Base-by-base conservation (phyloP, 2,329 filamentous ascomycete species). In the Scytalidium lignicola region DNA sequence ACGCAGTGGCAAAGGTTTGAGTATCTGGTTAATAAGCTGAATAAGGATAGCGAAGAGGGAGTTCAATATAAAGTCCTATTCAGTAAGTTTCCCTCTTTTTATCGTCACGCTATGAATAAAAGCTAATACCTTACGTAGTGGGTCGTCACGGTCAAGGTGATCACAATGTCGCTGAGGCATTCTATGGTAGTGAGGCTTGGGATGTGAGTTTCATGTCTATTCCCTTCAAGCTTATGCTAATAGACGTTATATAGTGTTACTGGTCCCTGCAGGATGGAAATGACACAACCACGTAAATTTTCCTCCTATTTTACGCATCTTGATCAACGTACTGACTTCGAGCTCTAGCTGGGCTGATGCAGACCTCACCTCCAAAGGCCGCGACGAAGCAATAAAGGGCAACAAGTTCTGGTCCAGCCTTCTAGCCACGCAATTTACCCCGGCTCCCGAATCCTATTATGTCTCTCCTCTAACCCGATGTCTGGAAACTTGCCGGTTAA, bases 101-200 rank as follows among this genome's bases (percentile, higher is more conserved):
- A 26, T 10, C 23, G n/a, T 28, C 15, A 46, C n/a, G 10, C 29
- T 20, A 39, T 13, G 12, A 39, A 17, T n/a, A 23, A 6, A 17
- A 20, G 10, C 26, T 37, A 22, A 22, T 26, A 15, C 3, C 7
- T 86, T 63, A 13, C 12, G 19, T 82, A 78, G 44, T 47, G 39
- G 83, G 78, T 8, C 78, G 84, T 42, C 84, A 88, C 59, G 85
- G 84, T 22, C 75, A 88, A 62, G 83, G 84, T 21, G 76, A 67
- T 56, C 76, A 80, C 55, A 80, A 80, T 52, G 74, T 71, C 3
- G 82, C 82, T 9, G 80, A 86, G 65, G 70, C 70, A 23, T 82
- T 71, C 61, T 86, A 84, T 54, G 82, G 83, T 44, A 86, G 82
- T 0, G 74, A 79, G 1, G 80, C 78, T 2, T 86, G 83, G 83